Percentiles rank a stretch among this genome's conserved stretches.
Conservation (phyloP, 495 filamentous ascomycete species). For the Xylaria venustula region DNA sequence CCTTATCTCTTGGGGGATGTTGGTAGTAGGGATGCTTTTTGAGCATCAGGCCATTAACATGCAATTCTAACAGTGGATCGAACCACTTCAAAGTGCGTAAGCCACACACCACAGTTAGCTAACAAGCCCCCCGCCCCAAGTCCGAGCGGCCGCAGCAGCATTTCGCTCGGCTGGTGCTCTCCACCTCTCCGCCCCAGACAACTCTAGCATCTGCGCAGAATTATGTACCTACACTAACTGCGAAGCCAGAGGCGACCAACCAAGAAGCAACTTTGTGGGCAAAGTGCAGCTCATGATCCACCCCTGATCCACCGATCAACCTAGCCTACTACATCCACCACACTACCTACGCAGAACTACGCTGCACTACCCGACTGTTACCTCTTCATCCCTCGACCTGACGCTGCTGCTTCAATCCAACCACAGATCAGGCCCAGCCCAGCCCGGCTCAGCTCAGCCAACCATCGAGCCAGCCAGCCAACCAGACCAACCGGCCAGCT, state of each 20-base stretch:
- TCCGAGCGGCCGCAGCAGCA: not conserved
- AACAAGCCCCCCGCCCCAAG: not conserved
- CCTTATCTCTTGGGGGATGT: not conserved
- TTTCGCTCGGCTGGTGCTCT: no score
- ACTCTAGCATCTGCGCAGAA: no score
- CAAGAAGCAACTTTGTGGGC: not conserved
- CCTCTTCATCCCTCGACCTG: constrained; percentile 7
- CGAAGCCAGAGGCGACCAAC: not conserved
- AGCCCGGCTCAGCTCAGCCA: constrained; percentile 6
- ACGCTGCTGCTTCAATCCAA: constrained; percentile 10
- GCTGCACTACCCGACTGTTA: no score
- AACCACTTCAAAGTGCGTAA: constrained; percentile 7
- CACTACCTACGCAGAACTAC: not conserved
- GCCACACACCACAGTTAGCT: not conserved
- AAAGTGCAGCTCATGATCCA: not conserved
- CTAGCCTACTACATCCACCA: no score
- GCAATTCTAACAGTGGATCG: constrained; percentile 4
- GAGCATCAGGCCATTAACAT: constrained; percentile 2
- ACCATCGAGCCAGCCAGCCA: not conserved
- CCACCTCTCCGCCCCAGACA: no score
- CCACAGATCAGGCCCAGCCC: not conserved
- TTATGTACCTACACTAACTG: no score
- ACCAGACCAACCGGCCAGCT: not conserved
- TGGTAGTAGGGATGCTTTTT: not conserved
- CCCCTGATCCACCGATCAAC: not conserved